phyloP scores from a whole-genome alignment of 495 filamentous ascomycete species.

The Podospora bellae-mahoneyi region DNA sequence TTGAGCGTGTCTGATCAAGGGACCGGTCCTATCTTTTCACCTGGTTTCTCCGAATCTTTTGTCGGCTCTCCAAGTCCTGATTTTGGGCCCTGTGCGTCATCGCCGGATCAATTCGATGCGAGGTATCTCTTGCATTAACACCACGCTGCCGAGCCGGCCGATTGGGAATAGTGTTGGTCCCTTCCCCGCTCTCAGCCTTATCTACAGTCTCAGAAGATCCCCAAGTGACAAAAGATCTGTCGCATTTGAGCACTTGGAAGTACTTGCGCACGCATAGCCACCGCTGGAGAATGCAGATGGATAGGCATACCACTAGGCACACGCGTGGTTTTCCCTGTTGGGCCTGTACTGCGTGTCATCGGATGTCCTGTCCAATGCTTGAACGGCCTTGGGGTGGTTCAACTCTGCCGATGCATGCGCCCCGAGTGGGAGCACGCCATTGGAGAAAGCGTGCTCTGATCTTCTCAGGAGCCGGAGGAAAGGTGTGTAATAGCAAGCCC shows the following conservation, averaged over 20 bases:
- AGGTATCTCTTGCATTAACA: background rate
- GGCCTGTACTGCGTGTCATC: constrained; percentile 28
- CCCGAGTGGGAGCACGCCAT: constrained; percentile 21
- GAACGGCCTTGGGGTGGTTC: constrained; percentile 13
- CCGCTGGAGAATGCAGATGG: constrained; percentile 10
- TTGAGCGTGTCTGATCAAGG: constrained; percentile 10
- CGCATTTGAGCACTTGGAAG: constrained; percentile 31
- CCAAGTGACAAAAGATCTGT: constrained; percentile 2
- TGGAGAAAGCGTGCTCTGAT: constrained; percentile 27
- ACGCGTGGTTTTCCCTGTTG: constrained; percentile 18
- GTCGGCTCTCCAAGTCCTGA: background rate
- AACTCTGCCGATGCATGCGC: constrained; percentile 16
- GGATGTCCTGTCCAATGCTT: constrained; percentile 23
- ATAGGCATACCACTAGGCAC: constrained; percentile 15
- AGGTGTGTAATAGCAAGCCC: constrained; percentile 16
- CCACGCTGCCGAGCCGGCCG: background rate
- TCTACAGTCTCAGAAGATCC: constrained; percentile 9
- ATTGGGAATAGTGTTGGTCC: constrained; percentile 3
- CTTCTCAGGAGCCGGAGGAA: constrained; percentile 16
- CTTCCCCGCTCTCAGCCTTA: constrained; percentile 23
- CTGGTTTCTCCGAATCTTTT: background rate
- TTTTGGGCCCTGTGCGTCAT: constrained; percentile 2
- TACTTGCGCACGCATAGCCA: constrained; percentile 15
- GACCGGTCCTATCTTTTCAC: background rate
- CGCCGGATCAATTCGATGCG: background rate